A percentile compares a stretch with the other conserved stretches of the same genome.
Evolutionary conservation across 768 basidiomycete species (phyloP).

Genomic region (Auriscalpium microsporum): DNA sequence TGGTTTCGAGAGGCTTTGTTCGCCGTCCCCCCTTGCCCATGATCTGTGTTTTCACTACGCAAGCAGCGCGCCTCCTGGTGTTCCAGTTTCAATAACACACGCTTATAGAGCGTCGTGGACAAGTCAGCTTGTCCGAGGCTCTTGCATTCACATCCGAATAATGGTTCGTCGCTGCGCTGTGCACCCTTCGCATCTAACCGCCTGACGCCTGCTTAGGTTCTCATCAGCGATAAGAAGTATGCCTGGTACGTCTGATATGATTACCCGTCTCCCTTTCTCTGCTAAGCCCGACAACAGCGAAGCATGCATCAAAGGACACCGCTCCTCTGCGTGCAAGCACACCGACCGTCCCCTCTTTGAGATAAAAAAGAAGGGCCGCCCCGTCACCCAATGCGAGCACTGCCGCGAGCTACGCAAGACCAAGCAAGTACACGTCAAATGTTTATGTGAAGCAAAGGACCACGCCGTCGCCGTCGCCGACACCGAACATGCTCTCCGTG

Average conservation of each 20-base stretch:
- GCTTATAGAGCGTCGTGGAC: constrained; percentile 16
- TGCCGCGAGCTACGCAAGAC: constrained; percentile 79
- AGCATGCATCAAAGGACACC: constrained; percentile 92
- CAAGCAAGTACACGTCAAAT: constrained; percentile 75
- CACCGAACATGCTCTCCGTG: constrained; percentile 6
- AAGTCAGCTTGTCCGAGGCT: constrained; percentile 13
- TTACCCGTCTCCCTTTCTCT: background rate
- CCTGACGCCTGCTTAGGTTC: constrained; percentile 38
- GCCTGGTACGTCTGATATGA: constrained; percentile 50
- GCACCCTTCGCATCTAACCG: background rate
- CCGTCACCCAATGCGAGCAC: constrained; percentile 80
- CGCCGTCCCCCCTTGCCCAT: constrained; percentile 13
- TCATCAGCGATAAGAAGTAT: constrained; percentile 63
- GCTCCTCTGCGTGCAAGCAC: constrained; percentile 83
- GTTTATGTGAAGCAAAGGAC: constrained; percentile 44
- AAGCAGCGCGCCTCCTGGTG: constrained; percentile 10
- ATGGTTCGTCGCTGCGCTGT: constrained; percentile 2
- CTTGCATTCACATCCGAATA: background rate
- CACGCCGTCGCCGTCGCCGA: background rate
- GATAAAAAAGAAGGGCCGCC: constrained; percentile 89
- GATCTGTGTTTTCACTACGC: constrained; percentile 11
- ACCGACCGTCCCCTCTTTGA: constrained; percentile 86
- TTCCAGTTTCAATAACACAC: constrained; percentile 16
- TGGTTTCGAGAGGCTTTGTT: background rate
- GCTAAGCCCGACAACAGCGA: constrained; percentile 41